phyloP scores from a whole-genome alignment of 768 basidiomycete species.

The Royoungia palumana region DNA sequence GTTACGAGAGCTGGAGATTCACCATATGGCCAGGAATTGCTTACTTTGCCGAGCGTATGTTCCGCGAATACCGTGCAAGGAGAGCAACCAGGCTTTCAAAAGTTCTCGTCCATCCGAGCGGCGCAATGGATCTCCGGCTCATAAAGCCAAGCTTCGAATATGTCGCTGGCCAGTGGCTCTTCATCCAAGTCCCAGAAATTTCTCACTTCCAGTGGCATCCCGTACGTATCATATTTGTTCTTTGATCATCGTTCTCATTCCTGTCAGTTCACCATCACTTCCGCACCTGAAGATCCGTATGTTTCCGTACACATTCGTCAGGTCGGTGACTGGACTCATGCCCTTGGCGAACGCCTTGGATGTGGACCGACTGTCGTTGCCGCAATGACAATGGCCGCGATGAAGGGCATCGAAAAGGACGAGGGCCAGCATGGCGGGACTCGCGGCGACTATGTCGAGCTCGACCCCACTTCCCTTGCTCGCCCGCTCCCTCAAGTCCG shows the following conservation, averaged over 20 bases:
- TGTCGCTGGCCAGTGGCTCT: slow-evolving; percentile 88
- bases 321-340: slow-evolving; percentile 84
- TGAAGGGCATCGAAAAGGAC: slow-evolving; percentile 72
- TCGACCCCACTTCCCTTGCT: slow-evolving; percentile 50
- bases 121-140: slow-evolving; percentile 92
- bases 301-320: slow-evolving; percentile 91
- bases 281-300: slow-evolving; percentile 91
- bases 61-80: slow-evolving; percentile 78
- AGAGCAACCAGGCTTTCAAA: slow-evolving; percentile 76
- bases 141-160: slow-evolving; percentile 91
- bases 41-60: slow-evolving; percentile 86
- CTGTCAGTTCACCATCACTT: slow-evolving; percentile 88
- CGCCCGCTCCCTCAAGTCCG: slow-evolving; percentile 64
- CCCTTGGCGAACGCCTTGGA: slow-evolving; percentile 83
- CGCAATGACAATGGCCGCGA: slow-evolving; percentile 72
- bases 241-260: background rate
- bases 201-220: slow-evolving; percentile 91
- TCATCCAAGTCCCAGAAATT: slow-evolving; percentile 83
- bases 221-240: slow-evolving; percentile 45
- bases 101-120: slow-evolving; percentile 86
- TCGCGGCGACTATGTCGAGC: slow-evolving; percentile 81
- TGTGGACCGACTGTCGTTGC: slow-evolving; percentile 75
- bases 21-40: slow-evolving; percentile 89
- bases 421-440: slow-evolving; percentile 38
- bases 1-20: slow-evolving; percentile 89